phyloP scores from a whole-genome alignment of 148 eudicot species.

The Rhododendron molle region DNA sequence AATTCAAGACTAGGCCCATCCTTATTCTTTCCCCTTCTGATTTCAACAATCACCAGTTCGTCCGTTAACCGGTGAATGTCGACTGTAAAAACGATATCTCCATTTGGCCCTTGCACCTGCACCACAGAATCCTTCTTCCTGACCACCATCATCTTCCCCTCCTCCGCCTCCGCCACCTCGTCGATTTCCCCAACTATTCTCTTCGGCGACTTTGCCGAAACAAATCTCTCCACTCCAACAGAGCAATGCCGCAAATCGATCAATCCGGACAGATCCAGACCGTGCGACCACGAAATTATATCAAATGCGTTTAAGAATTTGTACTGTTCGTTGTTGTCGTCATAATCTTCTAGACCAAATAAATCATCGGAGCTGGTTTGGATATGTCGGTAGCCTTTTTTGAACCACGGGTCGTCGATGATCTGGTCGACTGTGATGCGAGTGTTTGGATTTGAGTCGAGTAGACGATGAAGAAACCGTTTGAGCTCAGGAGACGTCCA shows the following conservation, averaged over 20 bases:
- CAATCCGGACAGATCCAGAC: conserved; percentile 52
- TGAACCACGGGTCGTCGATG: conserved; percentile 57
- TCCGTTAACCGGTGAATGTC: too few relatives aligned
- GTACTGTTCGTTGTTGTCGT: background rate
- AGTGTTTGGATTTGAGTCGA: conserved; percentile 55
- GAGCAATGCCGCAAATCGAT: conserved; percentile 19
- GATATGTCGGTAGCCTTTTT: conserved; percentile 36
- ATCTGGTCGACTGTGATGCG: conserved; percentile 60
- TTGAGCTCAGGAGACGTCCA: conserved; percentile 58
- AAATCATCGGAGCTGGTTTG: background rate
- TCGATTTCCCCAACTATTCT: conserved; percentile 40
- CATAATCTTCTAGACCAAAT: conserved; percentile 2
- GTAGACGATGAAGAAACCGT: conserved; percentile 35
- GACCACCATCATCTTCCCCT: conserved; percentile 16
- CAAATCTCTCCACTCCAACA: conserved; percentile 35
- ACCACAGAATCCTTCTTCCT: too few relatives aligned
- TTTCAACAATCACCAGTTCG: too few relatives aligned
- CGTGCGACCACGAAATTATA: conserved; percentile 56
- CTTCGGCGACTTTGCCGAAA: conserved; percentile 38
- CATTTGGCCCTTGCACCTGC: too few relatives aligned
- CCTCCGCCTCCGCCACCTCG: conserved; percentile 41
- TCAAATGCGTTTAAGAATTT: conserved; percentile 54
- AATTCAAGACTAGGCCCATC: too few relatives aligned
- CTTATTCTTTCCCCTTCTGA: too few relatives aligned
- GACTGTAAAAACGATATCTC: too few relatives aligned